A percentile compares a stretch with the other conserved stretches of the same genome.
These are phyloP conservation scores for Collariella sp. DNA, from an alignment of 495 filamentous ascomycete species.

Conservation along the genomic window DNA sequence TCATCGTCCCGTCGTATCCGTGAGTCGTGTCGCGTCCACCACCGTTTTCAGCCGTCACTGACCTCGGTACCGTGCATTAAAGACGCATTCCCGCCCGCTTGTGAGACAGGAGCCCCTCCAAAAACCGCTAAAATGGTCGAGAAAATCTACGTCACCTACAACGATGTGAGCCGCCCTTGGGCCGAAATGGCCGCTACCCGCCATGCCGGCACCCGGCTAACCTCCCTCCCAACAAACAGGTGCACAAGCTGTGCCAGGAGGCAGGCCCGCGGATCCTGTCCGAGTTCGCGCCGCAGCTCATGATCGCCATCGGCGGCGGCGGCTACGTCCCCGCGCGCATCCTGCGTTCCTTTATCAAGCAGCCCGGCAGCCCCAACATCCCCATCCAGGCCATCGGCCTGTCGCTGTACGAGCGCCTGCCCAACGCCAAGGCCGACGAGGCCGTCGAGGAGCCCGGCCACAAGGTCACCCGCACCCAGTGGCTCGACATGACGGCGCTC, in stretches of 20 bases:
- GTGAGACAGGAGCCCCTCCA: constrained; percentile 11
- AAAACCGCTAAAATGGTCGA: constrained; percentile 56
- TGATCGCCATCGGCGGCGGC: constrained; percentile 97
- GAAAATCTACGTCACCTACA: constrained; percentile 92
- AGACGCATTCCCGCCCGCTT: not conserved
- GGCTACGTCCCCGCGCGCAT: constrained; percentile 97
- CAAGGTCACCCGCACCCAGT: constrained; percentile 95
- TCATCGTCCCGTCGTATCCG: not conserved
- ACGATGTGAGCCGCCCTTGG: constrained; percentile 56
- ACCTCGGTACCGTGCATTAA: not conserved
- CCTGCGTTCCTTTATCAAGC: constrained; percentile 94
- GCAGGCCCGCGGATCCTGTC: constrained; percentile 72
- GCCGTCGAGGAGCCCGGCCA: constrained; percentile 64
- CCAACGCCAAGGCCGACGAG: constrained; percentile 40
- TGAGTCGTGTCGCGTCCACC: not conserved
- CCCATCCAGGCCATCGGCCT: constrained; percentile 99
- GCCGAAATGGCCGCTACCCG: not conserved
- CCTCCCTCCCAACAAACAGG: constrained; percentile 40
- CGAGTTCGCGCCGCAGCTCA: constrained; percentile 82
- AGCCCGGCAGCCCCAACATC: constrained; percentile 80
- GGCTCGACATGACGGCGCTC: constrained; percentile 84
- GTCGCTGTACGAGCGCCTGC: constrained; percentile 86
- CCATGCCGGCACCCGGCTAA: not conserved
- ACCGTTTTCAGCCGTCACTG: not conserved
- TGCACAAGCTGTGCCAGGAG: constrained; percentile 92